Base-by-base conservation (phyloP, 805 yeast species). In the Candida parachauliodes region DNA sequence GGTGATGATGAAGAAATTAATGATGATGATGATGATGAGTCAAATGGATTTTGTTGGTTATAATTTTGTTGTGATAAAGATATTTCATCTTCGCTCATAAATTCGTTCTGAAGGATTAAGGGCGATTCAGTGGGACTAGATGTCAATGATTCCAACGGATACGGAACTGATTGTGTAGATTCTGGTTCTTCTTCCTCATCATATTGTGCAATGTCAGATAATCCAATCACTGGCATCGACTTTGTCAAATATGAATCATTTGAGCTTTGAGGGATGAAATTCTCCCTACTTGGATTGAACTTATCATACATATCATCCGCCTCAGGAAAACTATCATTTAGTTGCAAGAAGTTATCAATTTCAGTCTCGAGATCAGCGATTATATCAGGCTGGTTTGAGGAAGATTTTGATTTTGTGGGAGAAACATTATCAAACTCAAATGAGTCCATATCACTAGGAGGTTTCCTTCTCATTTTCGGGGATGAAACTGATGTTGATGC, bases 311-410 rank as follows among this genome's bases (percentile, higher is more conserved):
- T 19, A 11, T 19, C 23, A 18, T 29, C 23, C 4, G 10, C 28
- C 23, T 32, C 37, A n/a, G n/a, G n/a, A 24, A 26, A 16, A 22
- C 19, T 34, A n/a, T 40, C 36, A 9, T 40, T 45, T 5, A 39
- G n/a, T 22, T 29, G 36, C 37, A 45, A 32, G 32, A 53, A 46
- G 25, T 44, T 47, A 34, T 46, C 57, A 24, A 57, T 53, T 34
- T 57, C 60, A 11, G 37, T 34, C 23, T 55, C 58, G 18, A 57
- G 36, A 15, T 51, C 40, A 6, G 45, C 56, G 19, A 57, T 55
- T 23, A 57, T 45, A 40, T 57, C 60, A 25, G 44, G 39, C 22
- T 8, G 19, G 14, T 22, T 3, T 32, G 52, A 32, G 12, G 43
- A 39, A 8, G 24, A 28, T n/a, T 7, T 24, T 15, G 22, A 22